Percentiles rank a stretch among this genome's conserved stretches.
Evolutionary conservation across 805 yeast species (phyloP).

Genomic region (Barnettozyma sucrosica): DNA sequence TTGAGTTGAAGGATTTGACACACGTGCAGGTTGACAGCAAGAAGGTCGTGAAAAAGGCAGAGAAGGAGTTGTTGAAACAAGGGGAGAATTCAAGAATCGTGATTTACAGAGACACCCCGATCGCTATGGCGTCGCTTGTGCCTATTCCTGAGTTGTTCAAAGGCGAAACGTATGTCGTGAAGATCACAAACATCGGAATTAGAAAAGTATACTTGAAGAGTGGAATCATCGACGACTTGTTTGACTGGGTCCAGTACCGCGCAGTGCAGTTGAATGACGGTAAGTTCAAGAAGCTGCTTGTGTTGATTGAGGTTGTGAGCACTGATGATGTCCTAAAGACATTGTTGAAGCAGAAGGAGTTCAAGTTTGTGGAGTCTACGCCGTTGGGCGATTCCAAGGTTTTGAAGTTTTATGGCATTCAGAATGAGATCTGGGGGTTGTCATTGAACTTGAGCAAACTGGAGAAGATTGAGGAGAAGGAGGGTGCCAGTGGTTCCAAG

Average conservation of each 20-base stretch:
- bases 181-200: constrained; percentile 53
- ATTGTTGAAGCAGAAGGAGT: constrained; percentile 38
- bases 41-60: constrained; percentile 10
- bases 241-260: constrained; percentile 54
- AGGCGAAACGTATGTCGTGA: constrained; percentile 40
- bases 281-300: constrained; percentile 29
- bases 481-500: constrained; percentile 19
- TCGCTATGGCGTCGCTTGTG: constrained; percentile 50
- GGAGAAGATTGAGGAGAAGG: constrained; percentile 14
- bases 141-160: constrained; percentile 38
- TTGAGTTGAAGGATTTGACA: constrained; percentile 46
- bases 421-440: constrained; percentile 23
- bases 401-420: constrained; percentile 16
- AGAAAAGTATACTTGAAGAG: constrained; percentile 62
- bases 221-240: constrained; percentile 57
- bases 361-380: constrained; percentile 30
- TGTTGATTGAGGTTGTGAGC: constrained; percentile 45
- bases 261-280: constrained; percentile 35
- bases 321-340: constrained; percentile 40
- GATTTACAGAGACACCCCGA: constrained; percentile 63
- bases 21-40: constrained; percentile 22
- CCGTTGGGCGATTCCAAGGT: constrained; percentile 11
- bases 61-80: constrained; percentile 27
- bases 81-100: constrained; percentile 50
- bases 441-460: constrained; percentile 18